Percentiles rank a stretch among this genome's conserved stretches.
phyloP scores from a whole-genome alignment of 1,284 basidiomycete genomes.

The Cryptococcus floricola region DNA sequence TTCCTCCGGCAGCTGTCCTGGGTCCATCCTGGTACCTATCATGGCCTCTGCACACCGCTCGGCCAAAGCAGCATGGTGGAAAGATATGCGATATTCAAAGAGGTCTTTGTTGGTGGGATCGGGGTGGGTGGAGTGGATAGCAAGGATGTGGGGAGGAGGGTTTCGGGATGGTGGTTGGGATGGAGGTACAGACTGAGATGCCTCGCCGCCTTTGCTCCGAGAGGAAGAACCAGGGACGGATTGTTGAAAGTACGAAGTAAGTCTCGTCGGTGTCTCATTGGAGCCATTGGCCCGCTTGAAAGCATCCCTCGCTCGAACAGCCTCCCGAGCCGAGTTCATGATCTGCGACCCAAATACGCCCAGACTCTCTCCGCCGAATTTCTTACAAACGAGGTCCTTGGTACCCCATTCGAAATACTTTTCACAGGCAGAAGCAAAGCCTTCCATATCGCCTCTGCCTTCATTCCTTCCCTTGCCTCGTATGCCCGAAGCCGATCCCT shows the following conservation, averaged over 20 bases:
- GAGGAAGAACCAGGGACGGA: conserved; percentile 7
- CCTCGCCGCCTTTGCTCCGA: conserved; percentile 9
- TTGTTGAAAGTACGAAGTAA: conserved; percentile 15
- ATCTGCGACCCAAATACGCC: conserved; percentile 36
- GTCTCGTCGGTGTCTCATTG: conserved; percentile 3
- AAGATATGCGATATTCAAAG: conserved; percentile 39
- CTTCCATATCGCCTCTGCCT: conserved; percentile 56
- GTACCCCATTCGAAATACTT: conserved; percentile 86
- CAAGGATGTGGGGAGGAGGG: conserved; percentile 18
- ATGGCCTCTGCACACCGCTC: conserved; percentile 32
- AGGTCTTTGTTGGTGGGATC: conserved; percentile 31
- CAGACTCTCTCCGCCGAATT: conserved; percentile 37
- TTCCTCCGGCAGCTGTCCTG: conserved; percentile 15
- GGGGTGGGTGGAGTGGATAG: conserved; percentile 28
- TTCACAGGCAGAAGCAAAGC: conserved; percentile 72
- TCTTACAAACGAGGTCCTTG: conserved; percentile 53
- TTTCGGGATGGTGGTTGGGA: too few species aligned
- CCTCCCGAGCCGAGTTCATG: conserved; percentile 29
- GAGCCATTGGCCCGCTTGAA: conserved; percentile 4
- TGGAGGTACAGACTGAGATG: conserved; percentile 2
- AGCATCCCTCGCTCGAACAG: conserved; percentile 8
- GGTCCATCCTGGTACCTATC: conserved; percentile 35
- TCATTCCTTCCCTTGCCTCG: conserved; percentile 32
- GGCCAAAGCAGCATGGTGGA: conserved; percentile 21
- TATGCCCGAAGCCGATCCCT: conserved; percentile 11